phyloP scores from a whole-genome alignment of 345 rosid species.

The Turnera subulata region DNA sequence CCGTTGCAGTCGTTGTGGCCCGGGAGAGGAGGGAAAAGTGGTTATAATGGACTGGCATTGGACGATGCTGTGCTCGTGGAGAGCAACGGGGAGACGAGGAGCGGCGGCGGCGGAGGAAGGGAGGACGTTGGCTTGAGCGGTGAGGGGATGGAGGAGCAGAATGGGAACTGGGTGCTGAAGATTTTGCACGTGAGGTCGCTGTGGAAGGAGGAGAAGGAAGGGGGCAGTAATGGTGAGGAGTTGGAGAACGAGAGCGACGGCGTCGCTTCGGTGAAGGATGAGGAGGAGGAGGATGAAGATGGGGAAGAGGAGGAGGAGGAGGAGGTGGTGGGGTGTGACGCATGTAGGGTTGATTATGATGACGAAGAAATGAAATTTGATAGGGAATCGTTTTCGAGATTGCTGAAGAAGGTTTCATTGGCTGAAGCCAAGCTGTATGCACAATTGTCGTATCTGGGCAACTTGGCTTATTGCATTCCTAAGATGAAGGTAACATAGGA shows the following conservation, averaged over 20 bases:
- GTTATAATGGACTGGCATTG: slow-evolving; percentile 44
- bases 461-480: slow-evolving; percentile 72
- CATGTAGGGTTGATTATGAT: background rate
- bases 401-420: slow-evolving; percentile 63
- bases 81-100: slow-evolving; percentile 26
- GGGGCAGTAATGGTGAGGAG: slow-evolving; percentile 19
- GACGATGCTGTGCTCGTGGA: slow-evolving; percentile 59
- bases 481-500: slow-evolving; percentile 49
- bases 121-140: slow-evolving; percentile 5
- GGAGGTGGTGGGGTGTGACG: background rate
- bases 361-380: slow-evolving; percentile 42
- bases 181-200: slow-evolving; percentile 71
- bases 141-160: slow-evolving; percentile 27
- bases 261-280: slow-evolving; percentile 1
- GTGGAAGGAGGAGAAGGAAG: slow-evolving; percentile 40
- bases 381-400: slow-evolving; percentile 59
- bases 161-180: slow-evolving; percentile 83
- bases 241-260: slow-evolving; percentile 8
- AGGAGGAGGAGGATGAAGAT: slow-evolving; percentile 37
- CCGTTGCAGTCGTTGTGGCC: slow-evolving; percentile 55
- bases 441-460: slow-evolving; percentile 73
- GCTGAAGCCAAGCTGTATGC: slow-evolving; percentile 71
- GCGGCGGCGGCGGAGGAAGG: slow-evolving; percentile 22
- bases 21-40: slow-evolving; percentile 30
- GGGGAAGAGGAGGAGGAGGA: slow-evolving; percentile 13